Conservation (phyloP, 169 alveolate species). For the Pseudocohnilembus persalinus region DNA sequence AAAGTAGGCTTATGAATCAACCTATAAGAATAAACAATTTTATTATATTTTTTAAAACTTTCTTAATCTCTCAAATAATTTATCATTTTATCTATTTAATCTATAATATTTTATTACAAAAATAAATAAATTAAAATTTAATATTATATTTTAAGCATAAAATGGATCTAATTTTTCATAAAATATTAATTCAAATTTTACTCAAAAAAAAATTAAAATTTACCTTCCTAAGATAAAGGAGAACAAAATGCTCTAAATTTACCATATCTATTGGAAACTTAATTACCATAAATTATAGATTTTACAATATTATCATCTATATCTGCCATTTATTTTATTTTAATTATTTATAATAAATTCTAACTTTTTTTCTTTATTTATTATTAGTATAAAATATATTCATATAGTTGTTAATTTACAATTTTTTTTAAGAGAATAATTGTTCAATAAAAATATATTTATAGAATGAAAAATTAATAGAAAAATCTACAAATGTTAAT, state of each 20-base stretch:
- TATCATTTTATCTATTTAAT: conserved; percentile 32
- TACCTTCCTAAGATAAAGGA: conserved; percentile 16
- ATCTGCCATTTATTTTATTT: not conserved
- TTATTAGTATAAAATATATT: too few species aligned
- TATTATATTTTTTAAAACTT: conserved; percentile 41
- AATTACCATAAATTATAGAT: conserved; percentile 19
- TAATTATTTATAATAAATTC: too few species aligned
- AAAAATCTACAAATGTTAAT: too few species aligned
- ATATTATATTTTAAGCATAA: too few species aligned
- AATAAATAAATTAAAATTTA: not conserved
- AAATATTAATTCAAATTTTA: too few species aligned
- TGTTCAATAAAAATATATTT: not conserved
- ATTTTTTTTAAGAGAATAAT: too few species aligned
- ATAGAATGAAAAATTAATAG: not conserved
- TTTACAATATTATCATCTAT: conserved; percentile 8
- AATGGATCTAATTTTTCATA: too few species aligned
- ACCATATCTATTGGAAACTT: conserved; percentile 25
- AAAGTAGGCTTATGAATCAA: conserved; percentile 19
- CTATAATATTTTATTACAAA: not conserved
- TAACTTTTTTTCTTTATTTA: not conserved
- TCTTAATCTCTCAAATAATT: conserved; percentile 31
- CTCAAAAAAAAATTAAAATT: not conserved
- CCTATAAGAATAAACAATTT: conserved; percentile 41
- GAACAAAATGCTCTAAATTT: conserved; percentile 21
- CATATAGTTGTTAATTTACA: not conserved